Base-by-base conservation (phyloP, 371 early-diverging fungal genomes). In the Syncephalastrum monosporum region DNA sequence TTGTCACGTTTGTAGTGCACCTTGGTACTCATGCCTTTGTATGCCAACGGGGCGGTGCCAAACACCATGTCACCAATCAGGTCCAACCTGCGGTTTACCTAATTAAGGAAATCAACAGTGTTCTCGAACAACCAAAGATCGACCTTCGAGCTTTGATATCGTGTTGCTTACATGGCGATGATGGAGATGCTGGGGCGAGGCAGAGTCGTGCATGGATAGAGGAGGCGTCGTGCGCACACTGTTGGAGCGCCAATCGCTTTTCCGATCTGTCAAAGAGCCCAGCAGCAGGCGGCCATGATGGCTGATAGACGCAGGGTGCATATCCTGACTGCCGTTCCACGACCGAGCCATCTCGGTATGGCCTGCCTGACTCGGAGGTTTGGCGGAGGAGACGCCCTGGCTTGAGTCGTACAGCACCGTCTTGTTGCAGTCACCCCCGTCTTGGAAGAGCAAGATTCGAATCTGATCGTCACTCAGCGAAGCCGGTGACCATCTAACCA, bases 21-120 rank as follows among this genome's bases (percentile, higher is more conserved):
- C 63, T 82, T 86, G 44, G 84, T 83, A n/a, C 77, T 81, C 69
- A 82, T 82, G 46, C 87, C 87, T 63, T 86, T 86, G 65, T 85
- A 84, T 10, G 85, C 78, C 19, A 86, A 66, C 21, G 87, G 87
- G 8, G 85, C 81, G 10, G 84, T 81, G 41, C 87, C 87, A 61
- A 86, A 86, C 61, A 86, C 84, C 78, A 86, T 82, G 43, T 82
- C 83, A 3, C 81, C 83, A 53, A 79, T 74, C 15, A 78, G 52
- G 61, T 80, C 82, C 42, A 80, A 54, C 62, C 63, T 69, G 25
- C 71, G 74, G 56, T 58, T 61, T 55, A 61, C 74, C 77, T 75
- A 65, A 61, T 24, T 15, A 60, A 24, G 33, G 43, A 41, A 27
- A 38, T 45, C 33, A 23, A 52, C 16, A 10, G 25, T n/a, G 8